Conservation (phyloP, 106 monocot genomes). For the Allium fistulosum region DNA sequence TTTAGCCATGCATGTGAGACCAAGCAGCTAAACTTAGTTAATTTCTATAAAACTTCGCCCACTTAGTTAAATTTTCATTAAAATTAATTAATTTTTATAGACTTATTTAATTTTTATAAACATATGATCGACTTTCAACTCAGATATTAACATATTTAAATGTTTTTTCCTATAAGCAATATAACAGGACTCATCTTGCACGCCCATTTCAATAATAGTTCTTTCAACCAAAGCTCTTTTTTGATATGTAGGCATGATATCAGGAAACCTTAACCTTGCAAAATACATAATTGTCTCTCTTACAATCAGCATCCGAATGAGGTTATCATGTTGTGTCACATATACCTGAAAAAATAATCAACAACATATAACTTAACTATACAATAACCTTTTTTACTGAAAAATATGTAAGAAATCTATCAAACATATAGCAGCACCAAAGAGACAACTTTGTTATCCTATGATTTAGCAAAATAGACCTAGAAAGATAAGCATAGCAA, state of each 20-base stretch:
- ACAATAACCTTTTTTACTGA: background rate
- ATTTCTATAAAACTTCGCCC: too few species aligned
- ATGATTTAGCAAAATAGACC: constrained; percentile 52
- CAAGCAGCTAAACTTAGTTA: too few species aligned
- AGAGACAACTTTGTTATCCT: constrained; percentile 63
- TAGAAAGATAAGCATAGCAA: constrained; percentile 62
- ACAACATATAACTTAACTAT: background rate
- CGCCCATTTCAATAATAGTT: constrained; percentile 77
- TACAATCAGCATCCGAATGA: constrained; percentile 74
- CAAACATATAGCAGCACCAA: constrained; percentile 47
- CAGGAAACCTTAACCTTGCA: constrained; percentile 57
- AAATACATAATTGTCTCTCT: constrained; percentile 83
- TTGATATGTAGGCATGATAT: constrained; percentile 56
- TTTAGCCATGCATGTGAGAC: too few species aligned
- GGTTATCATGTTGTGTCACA: constrained; percentile 81
- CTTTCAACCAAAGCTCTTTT: constrained; percentile 67
- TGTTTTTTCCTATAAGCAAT: background rate
- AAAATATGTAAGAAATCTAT: background rate
- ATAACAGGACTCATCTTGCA: constrained; percentile 24
- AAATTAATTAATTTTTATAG: too few species aligned
- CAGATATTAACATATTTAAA: background rate
- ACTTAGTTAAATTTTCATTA: too few species aligned
- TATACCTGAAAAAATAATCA: constrained; percentile 42
- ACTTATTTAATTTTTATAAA: too few species aligned
- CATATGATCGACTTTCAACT: background rate